Conservation (phyloP, 176 grass and related monocot species). For the Carex cristatella region DNA sequence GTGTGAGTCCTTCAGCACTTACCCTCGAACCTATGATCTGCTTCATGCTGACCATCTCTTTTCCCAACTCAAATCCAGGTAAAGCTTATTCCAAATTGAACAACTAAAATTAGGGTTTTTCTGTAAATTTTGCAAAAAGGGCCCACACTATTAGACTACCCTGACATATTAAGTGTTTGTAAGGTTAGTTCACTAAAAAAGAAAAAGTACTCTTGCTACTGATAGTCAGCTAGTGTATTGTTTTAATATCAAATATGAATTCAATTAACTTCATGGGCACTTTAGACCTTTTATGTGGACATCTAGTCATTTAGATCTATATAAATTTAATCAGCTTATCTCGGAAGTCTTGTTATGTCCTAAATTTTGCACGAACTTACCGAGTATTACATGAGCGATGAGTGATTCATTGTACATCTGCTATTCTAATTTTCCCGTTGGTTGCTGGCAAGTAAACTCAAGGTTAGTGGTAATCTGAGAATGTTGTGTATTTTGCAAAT, state of each 20-base stretch:
- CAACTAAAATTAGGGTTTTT: neutral
- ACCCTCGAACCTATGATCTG: constrained; percentile 81
- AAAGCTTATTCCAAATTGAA: neutral
- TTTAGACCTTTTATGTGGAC: neutral
- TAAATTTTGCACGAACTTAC: neutral
- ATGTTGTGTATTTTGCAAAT: neutral
- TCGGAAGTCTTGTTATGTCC: neutral
- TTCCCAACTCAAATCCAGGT: constrained; percentile 75
- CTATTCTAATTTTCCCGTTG: neutral
- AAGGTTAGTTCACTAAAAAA: neutral
- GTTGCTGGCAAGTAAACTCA: neutral
- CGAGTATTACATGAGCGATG: neutral
- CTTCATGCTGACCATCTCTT: constrained; percentile 73
- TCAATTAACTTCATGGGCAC: neutral
- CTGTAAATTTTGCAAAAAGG: neutral
- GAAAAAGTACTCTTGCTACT: neutral
- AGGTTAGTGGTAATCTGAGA: neutral
- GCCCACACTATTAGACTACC: neutral
- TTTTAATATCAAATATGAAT: neutral
- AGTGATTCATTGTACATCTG: neutral
- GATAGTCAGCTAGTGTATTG: neutral
- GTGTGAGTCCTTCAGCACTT: constrained; percentile 89
- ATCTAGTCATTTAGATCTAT: neutral
- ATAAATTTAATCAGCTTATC: neutral
- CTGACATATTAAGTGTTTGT: neutral